Evolutionary conservation across 225 moss, liverwort and hornwort genomes (phyloP).

Genomic region (Sphagnum tenellum): DNA sequence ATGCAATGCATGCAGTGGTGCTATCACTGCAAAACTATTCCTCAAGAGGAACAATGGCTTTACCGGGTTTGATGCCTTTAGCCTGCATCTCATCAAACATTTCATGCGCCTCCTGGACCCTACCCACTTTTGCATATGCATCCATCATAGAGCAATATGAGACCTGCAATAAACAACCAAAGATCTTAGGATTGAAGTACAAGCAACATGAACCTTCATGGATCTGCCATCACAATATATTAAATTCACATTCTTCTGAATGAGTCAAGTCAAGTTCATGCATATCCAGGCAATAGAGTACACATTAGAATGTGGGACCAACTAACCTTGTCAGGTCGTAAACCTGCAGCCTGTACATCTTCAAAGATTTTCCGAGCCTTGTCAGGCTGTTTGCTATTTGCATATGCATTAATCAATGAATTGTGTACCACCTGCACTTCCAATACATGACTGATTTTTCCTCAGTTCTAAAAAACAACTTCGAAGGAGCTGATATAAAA

Average conservation of each 20-base stretch:
- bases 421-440: slow-evolving; percentile 65
- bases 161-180: slow-evolving; percentile 19
- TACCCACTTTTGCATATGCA: slow-evolving; percentile 57
- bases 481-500: background rate
- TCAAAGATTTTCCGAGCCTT: slow-evolving; percentile 46
- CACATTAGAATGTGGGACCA: background rate
- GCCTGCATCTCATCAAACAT: slow-evolving; percentile 48
- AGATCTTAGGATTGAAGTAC: too few species aligned
- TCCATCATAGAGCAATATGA: slow-evolving; percentile 83
- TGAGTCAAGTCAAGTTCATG: too few species aligned
- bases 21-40: too few species aligned
- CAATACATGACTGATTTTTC: background rate
- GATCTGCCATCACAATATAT: too few species aligned
- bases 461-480: background rate
- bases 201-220: too few species aligned
- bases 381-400: slow-evolving; percentile 49
- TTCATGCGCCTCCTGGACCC: slow-evolving; percentile 55
- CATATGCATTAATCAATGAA: slow-evolving; percentile 66
- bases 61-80: slow-evolving; percentile 63
- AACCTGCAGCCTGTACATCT: slow-evolving; percentile 44
- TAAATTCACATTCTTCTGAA: too few species aligned
- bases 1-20: too few species aligned
- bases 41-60: background rate
- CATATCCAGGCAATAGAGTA: too few species aligned
- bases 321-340: slow-evolving; percentile 59